Evolutionary conservation across 495 filamentous ascomycete genomes (phyloP).

Genomic region (Hyaloscypha finlandica): DNA sequence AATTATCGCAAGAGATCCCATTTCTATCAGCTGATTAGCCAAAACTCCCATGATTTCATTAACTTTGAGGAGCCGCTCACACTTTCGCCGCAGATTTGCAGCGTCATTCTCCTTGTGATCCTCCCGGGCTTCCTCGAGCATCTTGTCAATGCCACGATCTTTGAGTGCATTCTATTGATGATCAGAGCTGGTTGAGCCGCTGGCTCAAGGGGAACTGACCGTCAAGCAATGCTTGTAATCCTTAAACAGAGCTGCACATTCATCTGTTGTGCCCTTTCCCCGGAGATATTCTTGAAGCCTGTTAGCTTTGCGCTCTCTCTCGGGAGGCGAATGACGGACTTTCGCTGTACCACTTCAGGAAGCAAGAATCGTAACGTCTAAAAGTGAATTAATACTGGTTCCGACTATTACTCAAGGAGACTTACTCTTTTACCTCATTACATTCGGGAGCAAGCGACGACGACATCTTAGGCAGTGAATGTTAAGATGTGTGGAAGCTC

Average conservation of each 20-base stretch:
- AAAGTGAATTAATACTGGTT: conserved; percentile 15
- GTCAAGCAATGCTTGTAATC: conserved; percentile 81
- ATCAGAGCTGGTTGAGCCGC: neutral
- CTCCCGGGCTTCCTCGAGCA: conserved; percentile 83
- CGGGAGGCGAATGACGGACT: conserved; percentile 54
- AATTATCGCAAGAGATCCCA: neutral
- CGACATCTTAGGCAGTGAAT: conserved; percentile 46
- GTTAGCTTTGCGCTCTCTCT: conserved; percentile 18
- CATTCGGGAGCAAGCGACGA: conserved; percentile 67
- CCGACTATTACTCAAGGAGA: neutral
- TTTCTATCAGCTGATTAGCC: neutral
- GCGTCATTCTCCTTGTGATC: conserved; percentile 79
- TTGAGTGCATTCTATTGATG: conserved; percentile 70
- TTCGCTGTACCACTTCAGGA: conserved; percentile 95
- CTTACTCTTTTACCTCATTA: conserved; percentile 86
- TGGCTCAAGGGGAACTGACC: conserved; percentile 47
- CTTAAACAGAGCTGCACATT: conserved; percentile 81
- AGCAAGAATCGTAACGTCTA: conserved; percentile 89
- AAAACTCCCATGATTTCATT: neutral
- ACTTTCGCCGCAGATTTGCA: conserved; percentile 63
- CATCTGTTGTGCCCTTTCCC: conserved; percentile 75
- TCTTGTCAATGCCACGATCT: conserved; percentile 79
- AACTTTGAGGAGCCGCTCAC: conserved; percentile 12
- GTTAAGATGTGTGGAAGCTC: neutral
- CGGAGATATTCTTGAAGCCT: conserved; percentile 73